phyloP scores from a whole-genome alignment of 441 rosid genomes.

The Eruca vesicaria region DNA sequence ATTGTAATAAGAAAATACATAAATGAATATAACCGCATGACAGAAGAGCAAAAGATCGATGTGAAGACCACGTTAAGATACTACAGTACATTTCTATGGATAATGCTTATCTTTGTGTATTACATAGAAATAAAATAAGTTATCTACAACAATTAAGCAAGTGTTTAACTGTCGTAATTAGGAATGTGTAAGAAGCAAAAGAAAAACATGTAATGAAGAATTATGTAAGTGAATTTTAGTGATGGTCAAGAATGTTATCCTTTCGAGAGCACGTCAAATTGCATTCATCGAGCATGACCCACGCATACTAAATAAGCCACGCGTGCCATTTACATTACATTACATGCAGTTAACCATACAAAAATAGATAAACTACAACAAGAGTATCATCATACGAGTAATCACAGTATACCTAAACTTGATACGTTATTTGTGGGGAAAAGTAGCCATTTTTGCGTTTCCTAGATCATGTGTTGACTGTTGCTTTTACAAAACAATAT shows the following conservation, averaged over 20 bases:
- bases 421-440: no score
- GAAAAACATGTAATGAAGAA: not conserved
- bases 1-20: not conserved
- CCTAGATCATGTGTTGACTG: no score
- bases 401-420: no score
- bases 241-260: slow-evolving; percentile 7
- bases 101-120: slow-evolving; percentile 8
- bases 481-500: no score
- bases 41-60: not conserved
- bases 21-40: not conserved
- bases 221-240: not conserved
- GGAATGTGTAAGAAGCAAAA: not conserved
- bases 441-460: no score
- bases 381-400: no score
- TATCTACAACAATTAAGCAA: not conserved
- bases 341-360: no score
- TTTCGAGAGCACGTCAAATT: slow-evolving; percentile 6
- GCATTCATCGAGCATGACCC: not conserved
- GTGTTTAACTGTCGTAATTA: not conserved
- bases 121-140: not conserved
- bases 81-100: slow-evolving; percentile 7
- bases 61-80: slow-evolving; percentile 20
- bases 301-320: not conserved
- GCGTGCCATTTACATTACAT: not conserved
- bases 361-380: no score